phyloP scores from a whole-genome alignment of 768 basidiomycete species.

The Lactarius vividus region DNA sequence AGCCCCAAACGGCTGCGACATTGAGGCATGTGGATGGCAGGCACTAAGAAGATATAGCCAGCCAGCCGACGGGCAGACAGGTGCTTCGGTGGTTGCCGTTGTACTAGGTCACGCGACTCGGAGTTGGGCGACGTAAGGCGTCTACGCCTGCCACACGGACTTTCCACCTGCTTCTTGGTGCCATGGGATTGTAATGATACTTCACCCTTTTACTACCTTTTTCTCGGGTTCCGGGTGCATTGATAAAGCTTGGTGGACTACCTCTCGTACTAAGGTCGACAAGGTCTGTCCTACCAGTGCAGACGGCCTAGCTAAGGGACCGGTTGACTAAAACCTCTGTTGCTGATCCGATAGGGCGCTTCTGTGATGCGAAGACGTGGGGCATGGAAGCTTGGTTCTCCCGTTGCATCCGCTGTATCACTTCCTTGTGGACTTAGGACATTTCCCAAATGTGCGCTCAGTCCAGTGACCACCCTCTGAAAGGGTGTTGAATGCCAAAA shows the following conservation, averaged over 20 bases:
- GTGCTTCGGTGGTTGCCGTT: conserved; percentile 15
- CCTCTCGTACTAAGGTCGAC: not conserved
- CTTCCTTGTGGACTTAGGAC: conserved; percentile 8
- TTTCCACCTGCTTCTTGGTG: not conserved
- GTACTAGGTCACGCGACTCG: not conserved
- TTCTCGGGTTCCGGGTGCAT: not conserved
- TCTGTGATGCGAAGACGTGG: conserved; percentile 16
- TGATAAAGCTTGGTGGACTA: not conserved
- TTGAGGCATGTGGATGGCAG: not conserved
- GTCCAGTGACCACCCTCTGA: conserved; percentile 1
- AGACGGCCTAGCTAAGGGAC: conserved; percentile 8
- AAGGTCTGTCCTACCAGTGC: not conserved
- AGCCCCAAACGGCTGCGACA: conserved; percentile 1
- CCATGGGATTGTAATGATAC: not conserved
- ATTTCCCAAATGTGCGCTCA: conserved; percentile 3
- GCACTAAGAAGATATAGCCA: not conserved
- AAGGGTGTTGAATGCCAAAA: conserved; percentile 4
- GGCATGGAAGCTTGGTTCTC: conserved; percentile 14
- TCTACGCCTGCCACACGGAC: not conserved
- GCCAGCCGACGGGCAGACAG: not conserved
- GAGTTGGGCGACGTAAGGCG: not conserved
- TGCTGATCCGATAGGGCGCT: conserved; percentile 22
- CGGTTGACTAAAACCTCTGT: conserved; percentile 22
- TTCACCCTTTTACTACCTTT: not conserved
- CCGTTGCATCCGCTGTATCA: conserved; percentile 15